These are phyloP conservation scores for Coriaria nepalensis DNA, from an alignment of 306 rosid species.

Conservation along the genomic window DNA sequence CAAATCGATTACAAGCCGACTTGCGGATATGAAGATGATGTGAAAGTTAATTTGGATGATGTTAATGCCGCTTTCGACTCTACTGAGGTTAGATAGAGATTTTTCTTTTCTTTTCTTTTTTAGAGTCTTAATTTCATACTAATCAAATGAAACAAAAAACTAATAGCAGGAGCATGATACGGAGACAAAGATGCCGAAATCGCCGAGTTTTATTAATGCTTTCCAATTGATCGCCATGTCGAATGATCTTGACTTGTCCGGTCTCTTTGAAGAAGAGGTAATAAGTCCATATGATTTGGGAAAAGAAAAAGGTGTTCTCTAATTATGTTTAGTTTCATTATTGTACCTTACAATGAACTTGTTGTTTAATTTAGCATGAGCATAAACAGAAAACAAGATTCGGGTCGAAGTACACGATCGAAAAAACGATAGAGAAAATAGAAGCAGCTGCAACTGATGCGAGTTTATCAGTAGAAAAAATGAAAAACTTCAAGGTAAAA, in stretches of 20 bases:
- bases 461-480: conserved; percentile 41
- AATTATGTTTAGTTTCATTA: background rate
- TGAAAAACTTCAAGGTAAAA: conserved; percentile 38
- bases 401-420: conserved; percentile 46
- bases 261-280: conserved; percentile 71
- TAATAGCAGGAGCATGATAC: conserved; percentile 29
- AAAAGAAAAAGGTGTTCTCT: conserved; percentile 1
- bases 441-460: conserved; percentile 68
- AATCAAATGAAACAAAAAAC: background rate
- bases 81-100: conserved; percentile 30
- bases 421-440: conserved; percentile 58
- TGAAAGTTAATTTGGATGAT: conserved; percentile 28
- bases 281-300: conserved; percentile 16
- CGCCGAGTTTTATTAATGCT: conserved; percentile 75
- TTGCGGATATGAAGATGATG: conserved; percentile 25
- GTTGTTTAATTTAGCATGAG: conserved; percentile 29
- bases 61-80: conserved; percentile 37
- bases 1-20: conserved; percentile 44
- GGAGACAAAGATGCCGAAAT: conserved; percentile 27
- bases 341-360: conserved; percentile 3
- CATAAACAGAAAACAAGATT: conserved; percentile 34
- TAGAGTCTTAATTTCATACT: background rate
- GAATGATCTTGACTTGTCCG: conserved; percentile 69
- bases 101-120: background rate
- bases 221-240: conserved; percentile 77